Evolutionary conservation across 2,329 filamentous ascomycete species (phyloP), one percentile per base, ranked within the genome.

Genomic region (Orbilia quercus): DNA sequence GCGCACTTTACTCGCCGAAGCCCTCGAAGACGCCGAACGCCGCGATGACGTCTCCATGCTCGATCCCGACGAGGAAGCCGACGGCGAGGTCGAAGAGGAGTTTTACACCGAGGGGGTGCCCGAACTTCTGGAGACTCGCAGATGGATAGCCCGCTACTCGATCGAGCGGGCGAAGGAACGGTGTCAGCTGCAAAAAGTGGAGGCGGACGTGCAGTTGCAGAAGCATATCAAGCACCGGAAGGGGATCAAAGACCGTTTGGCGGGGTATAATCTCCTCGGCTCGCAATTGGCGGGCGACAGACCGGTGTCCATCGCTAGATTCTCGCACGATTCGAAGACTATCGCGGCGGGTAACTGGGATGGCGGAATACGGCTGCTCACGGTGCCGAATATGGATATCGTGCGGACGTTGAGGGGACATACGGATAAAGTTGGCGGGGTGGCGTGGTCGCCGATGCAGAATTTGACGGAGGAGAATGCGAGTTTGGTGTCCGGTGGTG

Each of bases 221-320:
- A 95, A 91, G 2, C 95, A 99, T 79, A 90, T 97, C 79, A 95
- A 94, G 78, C 92, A 96, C 80, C 88, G 95, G 67, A 96, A 96
- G 80, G 87, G 88, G 23, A 85, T 98, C 80, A 96, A 96, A 81
- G 91, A 96, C 76, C 87, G 87, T 66, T 81, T 99, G 28, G 85
- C 89, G 76, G 89, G 85, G 0, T 96, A 97, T 76, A 94, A 98
- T 79, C 85, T 99, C 14, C 95, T 95, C 79, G 96, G 92, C 16
- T 96, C 91, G 79, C 95, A 99, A 81, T 94, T 92, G 69, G 92
- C 92, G 0, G 92, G 92, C 54, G 93, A 98, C 76, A 86, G 95
- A 40, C 91, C 96, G 18, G 88, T 99, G 63, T 94, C 92, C 81
- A 94, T 98, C 82, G 91, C 92, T 51, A 88, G 95, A 65, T 93